Conservation (phyloP, 306 rosid genomes). For the Begonia fuchsioides region DNA sequence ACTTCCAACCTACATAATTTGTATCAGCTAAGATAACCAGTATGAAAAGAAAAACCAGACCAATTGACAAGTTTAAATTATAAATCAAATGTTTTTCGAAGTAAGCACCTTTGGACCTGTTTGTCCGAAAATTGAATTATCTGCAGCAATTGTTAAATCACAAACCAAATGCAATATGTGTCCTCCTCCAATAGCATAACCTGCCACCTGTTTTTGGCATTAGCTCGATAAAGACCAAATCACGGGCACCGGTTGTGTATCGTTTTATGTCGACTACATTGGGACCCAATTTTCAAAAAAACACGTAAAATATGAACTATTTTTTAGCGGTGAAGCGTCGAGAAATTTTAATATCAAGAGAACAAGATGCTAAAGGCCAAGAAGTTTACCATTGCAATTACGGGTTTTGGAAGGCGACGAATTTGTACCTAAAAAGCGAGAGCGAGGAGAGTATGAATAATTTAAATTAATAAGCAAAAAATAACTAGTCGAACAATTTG, state of each 20-base stretch:
- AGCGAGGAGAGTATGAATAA: neutral
- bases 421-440: constrained; percentile 45
- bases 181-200: constrained; percentile 94
- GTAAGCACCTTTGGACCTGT: constrained; percentile 82
- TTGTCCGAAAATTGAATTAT: constrained; percentile 87
- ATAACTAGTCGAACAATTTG: neutral
- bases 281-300: no score
- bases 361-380: constrained; percentile 2
- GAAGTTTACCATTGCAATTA: constrained; percentile 70
- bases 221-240: neutral
- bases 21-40: neutral
- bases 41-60: no score
- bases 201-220: constrained; percentile 55
- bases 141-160: constrained; percentile 88
- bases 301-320: no score
- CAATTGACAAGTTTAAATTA: no score
- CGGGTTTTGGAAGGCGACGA: constrained; percentile 89
- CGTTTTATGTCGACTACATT: no score
- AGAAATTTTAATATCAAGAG: no score
- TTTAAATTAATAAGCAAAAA: no score
- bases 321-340: no score
- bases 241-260: neutral
- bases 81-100: no score
- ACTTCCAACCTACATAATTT: constrained; percentile 66
- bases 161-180: constrained; percentile 76